Evolutionary conservation across 2,329 filamentous ascomycete species (phyloP).

Genomic region (Knoxdaviesia proteae): DNA sequence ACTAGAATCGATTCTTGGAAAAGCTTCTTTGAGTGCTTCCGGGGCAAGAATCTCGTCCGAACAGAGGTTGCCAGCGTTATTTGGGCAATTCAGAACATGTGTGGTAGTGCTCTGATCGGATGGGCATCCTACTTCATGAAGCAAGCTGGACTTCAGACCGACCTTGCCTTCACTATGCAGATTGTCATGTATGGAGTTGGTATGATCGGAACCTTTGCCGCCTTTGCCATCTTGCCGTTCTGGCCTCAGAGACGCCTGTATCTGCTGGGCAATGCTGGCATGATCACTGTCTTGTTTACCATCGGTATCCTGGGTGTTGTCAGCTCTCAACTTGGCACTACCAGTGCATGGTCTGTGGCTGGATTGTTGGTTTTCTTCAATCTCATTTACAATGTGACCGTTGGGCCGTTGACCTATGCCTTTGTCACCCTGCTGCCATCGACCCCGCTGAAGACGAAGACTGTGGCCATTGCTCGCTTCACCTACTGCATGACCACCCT

Average conservation of each 20-base stretch:
- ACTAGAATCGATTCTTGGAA: slow-evolving; percentile 8
- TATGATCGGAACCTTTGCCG: slow-evolving; percentile 18
- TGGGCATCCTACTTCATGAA: slow-evolving; percentile 17
- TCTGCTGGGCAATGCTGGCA: slow-evolving; percentile 16
- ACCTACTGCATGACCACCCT: slow-evolving; percentile 10
- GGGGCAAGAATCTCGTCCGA: slow-evolving; percentile 16
- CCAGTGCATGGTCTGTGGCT: slow-evolving; percentile 7
- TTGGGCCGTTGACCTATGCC: slow-evolving; percentile 14
- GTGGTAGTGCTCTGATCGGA: slow-evolving; percentile 11
- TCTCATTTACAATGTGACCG: slow-evolving; percentile 12
- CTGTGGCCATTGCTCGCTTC: slow-evolving; percentile 11
- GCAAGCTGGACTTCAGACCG: slow-evolving; percentile 11
- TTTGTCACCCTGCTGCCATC: slow-evolving; percentile 14
- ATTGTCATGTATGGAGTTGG: slow-evolving; percentile 14
- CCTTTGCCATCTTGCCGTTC: slow-evolving; percentile 15
- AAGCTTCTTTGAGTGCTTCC: slow-evolving; percentile 20
- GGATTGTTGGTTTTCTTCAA: slow-evolving; percentile 10
- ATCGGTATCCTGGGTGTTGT: slow-evolving; percentile 18
- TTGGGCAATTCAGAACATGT: slow-evolving; percentile 11
- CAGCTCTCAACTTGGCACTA: slow-evolving; percentile 15
- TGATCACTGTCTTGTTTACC: slow-evolving; percentile 15
- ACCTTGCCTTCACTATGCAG: slow-evolving; percentile 9
- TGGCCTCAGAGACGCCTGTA: slow-evolving; percentile 20
- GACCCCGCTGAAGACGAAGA: slow-evolving; percentile 14
- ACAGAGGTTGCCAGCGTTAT: slow-evolving; percentile 16